A percentile compares a stretch with the other conserved stretches of the same genome.
phyloP scores from a whole-genome alignment of 768 basidiomycete species.

The Leucosporidium scottii region DNA sequence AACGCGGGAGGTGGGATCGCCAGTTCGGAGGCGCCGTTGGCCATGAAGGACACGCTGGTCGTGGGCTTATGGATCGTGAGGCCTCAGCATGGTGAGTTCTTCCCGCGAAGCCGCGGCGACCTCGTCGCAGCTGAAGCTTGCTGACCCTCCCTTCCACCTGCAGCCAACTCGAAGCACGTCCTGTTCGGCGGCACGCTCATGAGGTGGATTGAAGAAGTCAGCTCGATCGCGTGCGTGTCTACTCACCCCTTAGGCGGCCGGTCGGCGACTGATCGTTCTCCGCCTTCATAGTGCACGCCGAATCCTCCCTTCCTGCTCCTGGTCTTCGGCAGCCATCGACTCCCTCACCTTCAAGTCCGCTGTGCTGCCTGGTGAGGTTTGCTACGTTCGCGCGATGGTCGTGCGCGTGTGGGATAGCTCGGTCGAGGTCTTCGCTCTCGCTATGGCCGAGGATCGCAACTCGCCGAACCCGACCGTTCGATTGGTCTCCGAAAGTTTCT shows the following conservation, averaged over 20 bases:
- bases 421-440: conserved; percentile 22
- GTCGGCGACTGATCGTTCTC: neutral
- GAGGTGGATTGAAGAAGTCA: conserved; percentile 30
- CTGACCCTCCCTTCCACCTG: neutral
- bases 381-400: conserved; percentile 19
- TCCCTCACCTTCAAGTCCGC: conserved; percentile 24
- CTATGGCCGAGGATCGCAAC: conserved; percentile 31
- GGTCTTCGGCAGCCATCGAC: conserved; percentile 30
- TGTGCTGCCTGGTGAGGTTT: conserved; percentile 24
- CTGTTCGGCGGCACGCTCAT: conserved; percentile 31
- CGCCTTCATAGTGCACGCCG: neutral
- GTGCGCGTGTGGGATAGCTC: conserved; percentile 22
- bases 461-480: conserved; percentile 9
- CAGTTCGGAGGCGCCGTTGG: conserved; percentile 1
- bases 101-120: neutral
- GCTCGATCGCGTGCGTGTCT: conserved; percentile 13
- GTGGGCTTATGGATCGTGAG: conserved; percentile 30
- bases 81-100: conserved; percentile 17
- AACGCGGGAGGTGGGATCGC: too few species aligned
- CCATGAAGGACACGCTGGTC: conserved; percentile 23
- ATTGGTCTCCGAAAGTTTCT: conserved; percentile 22
- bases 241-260: neutral
- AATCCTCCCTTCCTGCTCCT: neutral
- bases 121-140: too few species aligned
- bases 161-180: conserved; percentile 23